Evolutionary conservation across 306 rosid genomes (phyloP), one percentile per base, ranked within the genome.

Genomic region (Prunus armeniaca): DNA sequence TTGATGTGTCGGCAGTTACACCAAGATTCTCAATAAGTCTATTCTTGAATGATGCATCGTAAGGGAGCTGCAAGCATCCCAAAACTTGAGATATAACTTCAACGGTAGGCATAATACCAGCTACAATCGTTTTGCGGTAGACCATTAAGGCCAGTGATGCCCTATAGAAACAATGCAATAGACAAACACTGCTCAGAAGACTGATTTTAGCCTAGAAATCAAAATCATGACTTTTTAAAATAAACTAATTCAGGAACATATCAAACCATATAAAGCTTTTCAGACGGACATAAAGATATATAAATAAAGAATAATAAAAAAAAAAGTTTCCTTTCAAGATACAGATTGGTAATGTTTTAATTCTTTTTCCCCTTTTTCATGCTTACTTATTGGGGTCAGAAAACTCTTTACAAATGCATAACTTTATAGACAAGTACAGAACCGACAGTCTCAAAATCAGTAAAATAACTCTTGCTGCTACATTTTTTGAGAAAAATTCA

Each of bases 11-110:
- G 30, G 76, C 83, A 76, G 69, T 79, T 52, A 95, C 84, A 85
- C 91, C 96, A 64, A 90, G 82, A 83, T 82, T 86, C 80, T 92
- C 97, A 77, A 89, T 83, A 65, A 95, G 92, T 77, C 87, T 88
- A 66, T 65, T 67, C 85, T 88, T 92, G 72, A 89, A 76, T 17
- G 87, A 83, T 45, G 76, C 60, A 65, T 90, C 97, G 6, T 46
- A 78, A n/a, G 97, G 97, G 79, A 92, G 82, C 76, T 79, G 88
- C 85, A 95, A 77, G 90, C 99, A 95, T 82, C 99, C 99, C 86
- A 95, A 79, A 68, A 95, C 85, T 84, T 84, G 97, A 27, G 97
- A 92, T 77, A 92, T 56, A 73, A 89, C 79, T 73, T 92, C 97
- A 80, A 76, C 67, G 49, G 93, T 89, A 67, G 97, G 96, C 77